Evolutionary conservation across 306 rosid genomes (phyloP).

Genomic region (Sphenostylis stenocarpa): DNA sequence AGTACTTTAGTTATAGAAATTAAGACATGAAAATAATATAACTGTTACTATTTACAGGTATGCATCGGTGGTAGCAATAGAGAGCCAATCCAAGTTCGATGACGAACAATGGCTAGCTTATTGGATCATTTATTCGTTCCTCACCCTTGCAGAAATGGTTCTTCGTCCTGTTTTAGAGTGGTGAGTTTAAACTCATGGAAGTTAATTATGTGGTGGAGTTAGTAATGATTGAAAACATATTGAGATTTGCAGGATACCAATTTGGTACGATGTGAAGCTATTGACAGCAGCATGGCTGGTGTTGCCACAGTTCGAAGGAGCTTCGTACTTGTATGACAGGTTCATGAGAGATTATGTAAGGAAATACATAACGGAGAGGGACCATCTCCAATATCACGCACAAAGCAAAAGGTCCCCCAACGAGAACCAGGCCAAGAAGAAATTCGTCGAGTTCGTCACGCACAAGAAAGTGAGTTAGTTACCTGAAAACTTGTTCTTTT

Average conservation of each 20-base stretch:
- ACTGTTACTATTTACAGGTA: slow-evolving; percentile 44
- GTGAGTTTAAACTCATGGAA: slow-evolving; percentile 28
- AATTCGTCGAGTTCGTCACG: slow-evolving; percentile 51
- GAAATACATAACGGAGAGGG: slow-evolving; percentile 37
- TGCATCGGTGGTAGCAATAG: slow-evolving; percentile 92
- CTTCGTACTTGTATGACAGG: slow-evolving; percentile 80
- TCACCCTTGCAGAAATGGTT: slow-evolving; percentile 81
- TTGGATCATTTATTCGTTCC: slow-evolving; percentile 91
- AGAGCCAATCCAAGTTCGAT: slow-evolving; percentile 68
- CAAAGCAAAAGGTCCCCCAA: slow-evolving; percentile 28
- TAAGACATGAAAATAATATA: not conserved
- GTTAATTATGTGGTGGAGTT: not conserved
- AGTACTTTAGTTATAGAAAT: not conserved
- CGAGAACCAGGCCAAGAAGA: slow-evolving; percentile 48
- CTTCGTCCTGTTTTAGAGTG: slow-evolving; percentile 65
- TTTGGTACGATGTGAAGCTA: slow-evolving; percentile 86
- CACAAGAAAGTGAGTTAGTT: slow-evolving; percentile 69
- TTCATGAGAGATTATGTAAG: slow-evolving; percentile 63
- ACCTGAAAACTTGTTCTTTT: not conserved
- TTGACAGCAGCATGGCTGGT: slow-evolving; percentile 86
- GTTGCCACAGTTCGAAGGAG: slow-evolving; percentile 88
- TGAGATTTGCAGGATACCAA: slow-evolving; percentile 61
- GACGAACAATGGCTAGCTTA: slow-evolving; percentile 97
- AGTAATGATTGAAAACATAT: not conserved
- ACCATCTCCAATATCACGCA: not conserved